Conservation (phyloP, 768 basidiomycete species). For the Hygrocybe coccinea region DNA sequence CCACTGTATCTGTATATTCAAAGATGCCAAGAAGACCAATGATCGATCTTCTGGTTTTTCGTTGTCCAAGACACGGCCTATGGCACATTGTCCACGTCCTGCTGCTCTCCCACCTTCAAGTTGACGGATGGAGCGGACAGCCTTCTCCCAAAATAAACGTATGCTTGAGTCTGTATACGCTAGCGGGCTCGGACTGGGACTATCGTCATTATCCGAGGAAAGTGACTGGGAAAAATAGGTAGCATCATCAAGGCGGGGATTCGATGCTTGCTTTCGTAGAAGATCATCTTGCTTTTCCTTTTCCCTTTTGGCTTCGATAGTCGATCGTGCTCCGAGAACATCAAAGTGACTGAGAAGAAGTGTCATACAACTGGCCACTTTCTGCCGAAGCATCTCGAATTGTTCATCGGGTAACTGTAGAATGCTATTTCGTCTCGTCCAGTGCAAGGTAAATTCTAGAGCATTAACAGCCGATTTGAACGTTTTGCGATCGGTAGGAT, state of each 20-base stretch:
- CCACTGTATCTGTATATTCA: constrained; percentile 95
- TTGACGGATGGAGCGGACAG: constrained; percentile 50
- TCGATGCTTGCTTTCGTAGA: constrained; percentile 48
- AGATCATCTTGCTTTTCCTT: constrained; percentile 76
- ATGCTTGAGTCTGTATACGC: constrained; percentile 59
- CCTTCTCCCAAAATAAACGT: constrained; percentile 73
- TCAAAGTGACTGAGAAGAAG: constrained; percentile 97
- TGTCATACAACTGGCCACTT: constrained; percentile 94
- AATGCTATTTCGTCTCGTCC: constrained; percentile 79
- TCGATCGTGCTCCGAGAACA: constrained; percentile 91
- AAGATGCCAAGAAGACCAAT: constrained; percentile 88
- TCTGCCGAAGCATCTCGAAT: constrained; percentile 84
- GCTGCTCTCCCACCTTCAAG: constrained; percentile 65
- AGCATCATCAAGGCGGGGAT: constrained; percentile 42
- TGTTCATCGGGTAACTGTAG: constrained; percentile 82
- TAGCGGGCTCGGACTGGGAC: constrained; percentile 19
- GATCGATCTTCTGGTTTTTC: constrained; percentile 92
- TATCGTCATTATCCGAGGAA: constrained; percentile 36
- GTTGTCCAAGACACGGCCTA: constrained; percentile 91
- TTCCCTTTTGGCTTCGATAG: constrained; percentile 81
- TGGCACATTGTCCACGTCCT: constrained; percentile 64
- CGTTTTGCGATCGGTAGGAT: constrained; percentile 89
- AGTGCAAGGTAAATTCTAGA: constrained; percentile 83
- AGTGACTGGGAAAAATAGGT: constrained; percentile 42
- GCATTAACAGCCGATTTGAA: constrained; percentile 99